A percentile compares a stretch with the other conserved stretches of the same genome.
phyloP scores from a whole-genome alignment of 2,329 filamentous ascomycete genomes.

The Hymenoscyphus fructigenus region DNA sequence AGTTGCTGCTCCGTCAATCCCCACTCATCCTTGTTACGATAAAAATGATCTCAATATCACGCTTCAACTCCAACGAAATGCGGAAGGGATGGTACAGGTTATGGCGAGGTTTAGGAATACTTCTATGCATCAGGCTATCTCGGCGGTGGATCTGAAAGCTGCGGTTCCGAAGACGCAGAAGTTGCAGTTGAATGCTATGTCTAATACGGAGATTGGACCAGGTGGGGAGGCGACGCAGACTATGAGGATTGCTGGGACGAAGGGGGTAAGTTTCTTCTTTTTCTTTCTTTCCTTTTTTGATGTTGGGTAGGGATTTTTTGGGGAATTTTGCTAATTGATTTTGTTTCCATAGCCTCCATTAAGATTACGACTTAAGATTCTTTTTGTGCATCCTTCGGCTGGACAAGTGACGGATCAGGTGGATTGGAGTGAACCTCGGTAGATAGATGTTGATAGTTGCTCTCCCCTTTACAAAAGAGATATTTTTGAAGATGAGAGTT shows the following conservation, averaged over 20 bases:
- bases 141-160: conserved; percentile 81
- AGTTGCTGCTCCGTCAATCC: conserved; percentile 42
- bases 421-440: conserved; percentile 82
- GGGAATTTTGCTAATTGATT: too few species aligned
- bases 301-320: too few species aligned
- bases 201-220: conserved; percentile 70
- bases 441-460: background rate
- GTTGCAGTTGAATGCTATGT: conserved; percentile 87
- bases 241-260: conserved; percentile 83
- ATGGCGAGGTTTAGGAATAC: conserved; percentile 81
- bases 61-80: conserved; percentile 80
- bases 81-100: conserved; percentile 77
- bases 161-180: conserved; percentile 97
- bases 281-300: too few species aligned
- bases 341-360: conserved; percentile 62
- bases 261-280: conserved; percentile 69
- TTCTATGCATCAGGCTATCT: conserved; percentile 63
- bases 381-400: conserved; percentile 69
- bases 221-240: conserved; percentile 84
- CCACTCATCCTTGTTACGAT: conserved; percentile 73
- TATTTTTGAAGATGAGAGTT: too few species aligned
- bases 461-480: too few species aligned
- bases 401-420: conserved; percentile 85
- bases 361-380: conserved; percentile 81
- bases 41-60: conserved; percentile 81